Percentiles rank a stretch among this genome's conserved stretches.
phyloP scores from a whole-genome alignment of 2,329 filamentous ascomycete species.

The Acrodontium crateriforme region DNA sequence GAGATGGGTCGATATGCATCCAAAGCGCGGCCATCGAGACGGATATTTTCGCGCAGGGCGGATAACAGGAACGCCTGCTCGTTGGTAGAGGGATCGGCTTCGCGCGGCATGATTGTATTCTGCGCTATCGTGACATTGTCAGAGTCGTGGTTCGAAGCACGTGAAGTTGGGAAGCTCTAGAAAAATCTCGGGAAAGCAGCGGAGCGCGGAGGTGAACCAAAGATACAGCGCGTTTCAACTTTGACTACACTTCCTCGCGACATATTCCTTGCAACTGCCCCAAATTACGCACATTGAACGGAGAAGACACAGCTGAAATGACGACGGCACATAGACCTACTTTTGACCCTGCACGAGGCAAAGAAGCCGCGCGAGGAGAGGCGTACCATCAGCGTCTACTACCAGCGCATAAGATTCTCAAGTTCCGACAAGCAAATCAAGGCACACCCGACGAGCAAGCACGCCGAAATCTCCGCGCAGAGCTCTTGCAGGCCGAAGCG shows the following conservation, averaged over 20 bases:
- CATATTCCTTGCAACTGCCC: background rate
- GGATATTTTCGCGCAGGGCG: constrained; percentile 65
- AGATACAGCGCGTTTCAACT: background rate
- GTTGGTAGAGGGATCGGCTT: constrained; percentile 78
- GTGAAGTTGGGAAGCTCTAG: too few species aligned
- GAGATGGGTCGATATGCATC: constrained; percentile 68
- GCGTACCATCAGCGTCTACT: constrained; percentile 94
- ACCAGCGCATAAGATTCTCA: constrained; percentile 84
- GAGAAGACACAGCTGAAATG: constrained; percentile 26
- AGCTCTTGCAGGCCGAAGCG: constrained; percentile 79
- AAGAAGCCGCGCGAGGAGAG: constrained; percentile 83
- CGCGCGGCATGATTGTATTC: constrained; percentile 79
- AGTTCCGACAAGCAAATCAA: constrained; percentile 79
- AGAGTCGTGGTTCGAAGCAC: too few species aligned
- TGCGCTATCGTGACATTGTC: too few species aligned
- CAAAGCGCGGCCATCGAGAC: constrained; percentile 69
- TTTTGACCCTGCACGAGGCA: constrained; percentile 89
- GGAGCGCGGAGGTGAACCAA: too few species aligned
- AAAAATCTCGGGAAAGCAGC: too few species aligned
- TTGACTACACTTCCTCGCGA: background rate
- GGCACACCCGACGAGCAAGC: constrained; percentile 62
- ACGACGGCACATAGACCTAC: constrained; percentile 64
- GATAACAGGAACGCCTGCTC: constrained; percentile 77
- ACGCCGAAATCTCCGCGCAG: constrained; percentile 69
- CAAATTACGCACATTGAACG: background rate